Conservation (phyloP, 345 rosid genomes). For the Kandelia obovata region DNA sequence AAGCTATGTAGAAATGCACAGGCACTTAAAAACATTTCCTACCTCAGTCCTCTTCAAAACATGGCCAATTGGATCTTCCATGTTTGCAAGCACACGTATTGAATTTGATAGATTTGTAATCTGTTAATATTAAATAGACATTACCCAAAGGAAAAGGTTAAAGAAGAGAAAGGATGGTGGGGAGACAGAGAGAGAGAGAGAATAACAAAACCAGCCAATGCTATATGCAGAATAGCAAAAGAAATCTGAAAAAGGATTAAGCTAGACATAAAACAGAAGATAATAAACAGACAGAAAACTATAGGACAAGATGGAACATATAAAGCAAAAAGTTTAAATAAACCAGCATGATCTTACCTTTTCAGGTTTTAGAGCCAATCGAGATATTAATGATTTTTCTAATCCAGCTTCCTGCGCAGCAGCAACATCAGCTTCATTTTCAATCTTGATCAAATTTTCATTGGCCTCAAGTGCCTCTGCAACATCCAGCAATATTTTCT, state of each 20-base stretch:
- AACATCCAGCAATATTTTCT: slow-evolving; percentile 61
- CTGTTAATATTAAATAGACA: slow-evolving; percentile 34
- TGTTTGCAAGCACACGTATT: slow-evolving; percentile 79
- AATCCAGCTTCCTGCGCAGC: slow-evolving; percentile 73
- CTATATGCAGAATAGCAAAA: background rate
- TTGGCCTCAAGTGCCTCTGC: slow-evolving; percentile 88
- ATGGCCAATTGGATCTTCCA: slow-evolving; percentile 92
- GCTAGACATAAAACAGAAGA: slow-evolving; percentile 3
- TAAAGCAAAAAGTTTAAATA: background rate
- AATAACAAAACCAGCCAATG: background rate
- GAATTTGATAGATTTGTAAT: slow-evolving; percentile 70
- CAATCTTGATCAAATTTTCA: slow-evolving; percentile 50
- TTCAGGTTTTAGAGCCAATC: slow-evolving; percentile 77
- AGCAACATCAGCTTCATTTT: slow-evolving; percentile 82
- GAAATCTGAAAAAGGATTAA: slow-evolving; percentile 1
- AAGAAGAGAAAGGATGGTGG: background rate
- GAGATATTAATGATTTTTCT: slow-evolving; percentile 72
- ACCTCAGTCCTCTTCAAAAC: slow-evolving; percentile 91
- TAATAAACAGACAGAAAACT: background rate
- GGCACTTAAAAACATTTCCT: slow-evolving; percentile 13
- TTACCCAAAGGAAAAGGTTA: slow-evolving; percentile 9
- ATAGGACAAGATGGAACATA: background rate
- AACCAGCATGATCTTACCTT: slow-evolving; percentile 47
- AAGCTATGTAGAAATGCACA: background rate
- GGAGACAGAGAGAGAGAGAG: too few species aligned